A percentile compares a stretch with the other conserved stretches of the same genome.
These are phyloP conservation scores for Acer negundo DNA, from an alignment of 345 rosid species.

Conservation along the genomic window DNA sequence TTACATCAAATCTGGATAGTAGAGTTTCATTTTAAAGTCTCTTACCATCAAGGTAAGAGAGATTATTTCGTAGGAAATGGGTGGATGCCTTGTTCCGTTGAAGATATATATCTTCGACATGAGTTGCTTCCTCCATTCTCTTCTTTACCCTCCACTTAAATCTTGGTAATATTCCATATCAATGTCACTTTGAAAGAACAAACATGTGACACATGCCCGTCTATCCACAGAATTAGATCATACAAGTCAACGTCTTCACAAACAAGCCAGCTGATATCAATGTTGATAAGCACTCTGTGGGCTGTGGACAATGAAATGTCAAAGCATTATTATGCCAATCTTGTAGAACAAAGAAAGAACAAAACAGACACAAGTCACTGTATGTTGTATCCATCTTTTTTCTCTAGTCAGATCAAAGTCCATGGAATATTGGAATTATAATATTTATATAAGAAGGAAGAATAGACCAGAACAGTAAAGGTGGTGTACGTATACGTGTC, in stretches of 20 bases:
- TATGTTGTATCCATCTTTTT: too few species aligned
- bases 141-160: not conserved
- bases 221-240: not conserved
- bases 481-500: too few species aligned
- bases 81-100: too few species aligned
- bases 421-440: too few species aligned
- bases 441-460: too few species aligned
- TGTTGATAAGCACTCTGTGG: not conserved
- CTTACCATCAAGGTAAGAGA: too few species aligned
- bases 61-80: too few species aligned
- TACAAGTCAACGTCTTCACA: not conserved
- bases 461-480: too few species aligned
- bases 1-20: too few species aligned
- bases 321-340: conserved; percentile 11
- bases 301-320: not conserved
- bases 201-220: not conserved
- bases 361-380: not conserved
- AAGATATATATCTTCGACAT: not conserved
- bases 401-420: too few species aligned
- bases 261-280: not conserved
- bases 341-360: conserved; percentile 9
- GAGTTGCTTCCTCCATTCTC: not conserved
- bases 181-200: not conserved
- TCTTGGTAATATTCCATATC: not conserved
- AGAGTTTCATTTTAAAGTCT: too few species aligned